Evolutionary conservation across 306 rosid genomes (phyloP).

Genomic region (Quercus ilex): DNA sequence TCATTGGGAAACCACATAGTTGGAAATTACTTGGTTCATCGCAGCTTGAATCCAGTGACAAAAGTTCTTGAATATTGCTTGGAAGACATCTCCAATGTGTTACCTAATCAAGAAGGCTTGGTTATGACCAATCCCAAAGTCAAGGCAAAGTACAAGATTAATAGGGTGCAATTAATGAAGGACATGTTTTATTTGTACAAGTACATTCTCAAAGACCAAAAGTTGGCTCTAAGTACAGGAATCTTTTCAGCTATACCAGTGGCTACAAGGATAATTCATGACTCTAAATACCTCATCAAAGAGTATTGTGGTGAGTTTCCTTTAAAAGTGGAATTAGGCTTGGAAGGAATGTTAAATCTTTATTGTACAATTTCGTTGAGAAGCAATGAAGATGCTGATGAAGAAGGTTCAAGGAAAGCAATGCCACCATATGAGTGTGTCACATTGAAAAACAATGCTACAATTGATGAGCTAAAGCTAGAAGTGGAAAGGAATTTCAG

Average conservation of each 20-base stretch:
- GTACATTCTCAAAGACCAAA: constrained; percentile 55
- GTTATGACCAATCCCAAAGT: constrained; percentile 15
- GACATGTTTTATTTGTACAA: constrained; percentile 64
- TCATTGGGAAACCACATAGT: constrained; percentile 72
- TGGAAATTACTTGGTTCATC: constrained; percentile 70
- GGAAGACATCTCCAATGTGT: constrained; percentile 61
- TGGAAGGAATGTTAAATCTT: constrained; percentile 43
- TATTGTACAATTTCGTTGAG: constrained; percentile 47
- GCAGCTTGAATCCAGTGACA: constrained; percentile 71
- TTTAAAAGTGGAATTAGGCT: constrained; percentile 27
- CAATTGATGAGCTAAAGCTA: constrained; percentile 57
- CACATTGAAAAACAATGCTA: constrained; percentile 44
- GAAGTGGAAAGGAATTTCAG: constrained; percentile 67
- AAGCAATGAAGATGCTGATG: constrained; percentile 9
- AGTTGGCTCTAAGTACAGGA: constrained; percentile 24
- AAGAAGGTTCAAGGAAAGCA: neutral
- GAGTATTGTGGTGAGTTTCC: constrained; percentile 47
- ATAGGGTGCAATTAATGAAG: constrained; percentile 56
- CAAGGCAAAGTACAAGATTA: constrained; percentile 53
- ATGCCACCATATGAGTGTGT: constrained; percentile 65
- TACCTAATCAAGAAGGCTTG: constrained; percentile 39
- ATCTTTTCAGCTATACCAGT: constrained; percentile 52
- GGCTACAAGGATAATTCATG: constrained; percentile 68
- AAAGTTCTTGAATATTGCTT: constrained; percentile 80
- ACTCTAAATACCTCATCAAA: constrained; percentile 64